Evolutionary conservation across 106 monocot genomes (phyloP), one percentile per base, ranked within the genome.

Genomic region (Vanilla planifolia): DNA sequence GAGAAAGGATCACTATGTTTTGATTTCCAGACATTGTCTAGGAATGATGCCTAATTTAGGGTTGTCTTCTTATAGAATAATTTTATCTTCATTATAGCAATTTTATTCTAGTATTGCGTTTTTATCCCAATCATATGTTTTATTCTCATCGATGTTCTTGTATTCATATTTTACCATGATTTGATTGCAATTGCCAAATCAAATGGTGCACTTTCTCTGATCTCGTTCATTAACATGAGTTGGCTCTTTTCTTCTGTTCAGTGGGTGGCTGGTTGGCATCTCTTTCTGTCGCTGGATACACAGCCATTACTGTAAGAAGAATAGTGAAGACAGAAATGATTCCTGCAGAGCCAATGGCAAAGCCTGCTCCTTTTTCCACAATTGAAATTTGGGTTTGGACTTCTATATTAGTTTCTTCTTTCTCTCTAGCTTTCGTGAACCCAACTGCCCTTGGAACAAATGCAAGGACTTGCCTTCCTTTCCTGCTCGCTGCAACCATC

Each of bases 221-320:
- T 61, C 17, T 48, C 20, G 21, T 48, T 35, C 3, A 15, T 29
- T 53, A 11, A 25, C 50, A 3, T n/a, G n/a, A n/a, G n/a, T 27
- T 20, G 29, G 27, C 41, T 23, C 40, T 53, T 5, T 45, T 44
- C 10, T 6, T 55, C 61, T 64, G 22, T 57, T 1, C 73, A 96
- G 96, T 79, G 79, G 81, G 63, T n/a, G 96, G 96, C 42, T 96
- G 96, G 96, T 43, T 91, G 55, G 96, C 96, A 72, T 88, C 96
- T 20, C 79, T 96, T 43, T 70, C 39, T 30, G 91, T 96, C 63
- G 96, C 96, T 8, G 96, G 91, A 40, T 91, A 81, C 43, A 91
- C 91, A 20, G 91, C 91, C 25, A 43, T 96, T 53, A 77, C 79
- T 33, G 84, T 96, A 52, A 76, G 90, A 67, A 91, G 51, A 62